Conservation (phyloP, 441 rosid genomes). For the Sinapis alba region DNA sequence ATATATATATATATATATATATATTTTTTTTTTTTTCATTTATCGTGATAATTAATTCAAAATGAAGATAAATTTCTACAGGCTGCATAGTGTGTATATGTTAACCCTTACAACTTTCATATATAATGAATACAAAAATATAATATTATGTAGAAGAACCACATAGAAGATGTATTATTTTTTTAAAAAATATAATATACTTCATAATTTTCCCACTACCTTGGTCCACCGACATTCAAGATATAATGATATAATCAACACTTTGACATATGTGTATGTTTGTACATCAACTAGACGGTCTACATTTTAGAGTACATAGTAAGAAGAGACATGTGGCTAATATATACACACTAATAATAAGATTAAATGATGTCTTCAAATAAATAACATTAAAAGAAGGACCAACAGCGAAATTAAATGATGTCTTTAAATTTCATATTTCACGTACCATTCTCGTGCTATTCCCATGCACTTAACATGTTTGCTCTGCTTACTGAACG, state of each 20-base stretch:
- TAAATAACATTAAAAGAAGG: constrained; percentile 31
- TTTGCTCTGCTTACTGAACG: constrained; percentile 33
- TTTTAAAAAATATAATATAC: not conserved
- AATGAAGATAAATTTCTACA: not conserved
- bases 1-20: too few relatives aligned
- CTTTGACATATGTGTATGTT: not conserved
- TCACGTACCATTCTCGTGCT: constrained; percentile 40
- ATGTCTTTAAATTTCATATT: constrained; percentile 31
- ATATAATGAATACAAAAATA: not conserved
- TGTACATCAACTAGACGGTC: not conserved
- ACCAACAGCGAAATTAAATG: constrained; percentile 38
- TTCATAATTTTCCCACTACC: not conserved
- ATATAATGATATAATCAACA: constrained; percentile 5
- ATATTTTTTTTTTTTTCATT: not conserved
- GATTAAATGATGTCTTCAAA: too few relatives aligned
- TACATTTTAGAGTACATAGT: constrained; percentile 15
- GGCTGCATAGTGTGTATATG: not conserved
- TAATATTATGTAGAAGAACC: not conserved
- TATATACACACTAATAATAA: too few relatives aligned
- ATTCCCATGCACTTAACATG: constrained; percentile 42
- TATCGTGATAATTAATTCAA: not conserved
- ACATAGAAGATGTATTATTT: not conserved
- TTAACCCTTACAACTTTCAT: not conserved
- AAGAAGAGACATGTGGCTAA: constrained; percentile 34
- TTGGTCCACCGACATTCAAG: not conserved